A percentile compares a stretch with the other conserved stretches of the same genome.
Conservation (phyloP, 306 rosid genomes). For the Glycine tomentella region DNA sequence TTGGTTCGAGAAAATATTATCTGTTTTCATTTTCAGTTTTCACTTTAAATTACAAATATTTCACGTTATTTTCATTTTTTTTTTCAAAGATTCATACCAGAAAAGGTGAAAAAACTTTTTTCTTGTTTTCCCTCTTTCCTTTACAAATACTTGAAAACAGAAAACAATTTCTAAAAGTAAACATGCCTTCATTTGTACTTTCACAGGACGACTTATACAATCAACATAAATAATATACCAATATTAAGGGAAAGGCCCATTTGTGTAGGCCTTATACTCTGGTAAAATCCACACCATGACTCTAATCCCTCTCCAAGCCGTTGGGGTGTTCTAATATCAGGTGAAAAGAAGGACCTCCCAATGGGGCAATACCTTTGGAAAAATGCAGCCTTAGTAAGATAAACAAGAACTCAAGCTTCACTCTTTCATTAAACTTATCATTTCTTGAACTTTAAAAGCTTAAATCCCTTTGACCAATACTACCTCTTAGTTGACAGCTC, state of each 20-base stretch:
- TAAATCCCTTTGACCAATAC: background rate
- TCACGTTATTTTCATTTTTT: background rate
- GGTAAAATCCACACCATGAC: conserved; percentile 96
- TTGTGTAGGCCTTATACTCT: conserved; percentile 95
- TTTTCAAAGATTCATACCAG: background rate
- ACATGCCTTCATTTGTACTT: conserved; percentile 1
- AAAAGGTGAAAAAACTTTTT: background rate
- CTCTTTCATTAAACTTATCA: conserved; percentile 4
- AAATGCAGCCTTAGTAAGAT: conserved; percentile 48
- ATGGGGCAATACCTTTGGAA: conserved; percentile 76
- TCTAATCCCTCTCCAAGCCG: conserved; percentile 94
- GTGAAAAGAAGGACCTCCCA: conserved; percentile 94
- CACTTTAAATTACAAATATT: background rate
- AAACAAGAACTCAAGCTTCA: conserved; percentile 34
- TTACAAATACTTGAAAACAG: background rate
- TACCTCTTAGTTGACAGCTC: conserved; percentile 84
- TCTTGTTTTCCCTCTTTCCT: background rate
- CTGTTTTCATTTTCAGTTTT: background rate
- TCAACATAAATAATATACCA: conserved; percentile 55
- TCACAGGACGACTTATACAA: conserved; percentile 12
- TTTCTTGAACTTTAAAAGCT: background rate
- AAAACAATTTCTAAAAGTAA: background rate
- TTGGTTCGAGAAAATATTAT: background rate
- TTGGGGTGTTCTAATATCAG: conserved; percentile 76
- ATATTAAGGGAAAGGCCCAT: conserved; percentile 94